Percentiles rank a stretch among this genome's conserved stretches.
phyloP scores from a whole-genome alignment of 768 basidiomycete genomes.

The Brasilioporus rufonigricans region DNA sequence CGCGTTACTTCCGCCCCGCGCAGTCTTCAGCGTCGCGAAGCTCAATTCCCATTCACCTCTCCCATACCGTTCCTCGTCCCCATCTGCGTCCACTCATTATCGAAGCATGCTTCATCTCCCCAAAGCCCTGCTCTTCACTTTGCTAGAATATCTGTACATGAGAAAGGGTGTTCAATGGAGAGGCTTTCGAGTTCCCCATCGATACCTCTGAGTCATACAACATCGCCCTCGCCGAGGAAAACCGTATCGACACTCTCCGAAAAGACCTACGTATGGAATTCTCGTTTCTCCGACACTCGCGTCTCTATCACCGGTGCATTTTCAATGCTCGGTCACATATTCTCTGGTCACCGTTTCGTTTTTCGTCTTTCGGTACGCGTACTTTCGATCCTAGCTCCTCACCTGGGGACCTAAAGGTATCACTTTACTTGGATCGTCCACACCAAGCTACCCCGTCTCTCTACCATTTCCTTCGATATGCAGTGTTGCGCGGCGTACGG shows the following conservation, averaged over 20 bases:
- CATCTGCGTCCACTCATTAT: slow-evolving; percentile 42
- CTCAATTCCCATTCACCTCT: slow-evolving; percentile 45
- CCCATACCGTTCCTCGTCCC: slow-evolving; percentile 44
- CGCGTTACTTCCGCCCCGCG: slow-evolving; percentile 76
- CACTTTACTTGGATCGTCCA: too few species aligned
- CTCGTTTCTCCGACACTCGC: slow-evolving; percentile 87
- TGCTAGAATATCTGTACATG: slow-evolving; percentile 94
- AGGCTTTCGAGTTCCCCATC: slow-evolving; percentile 84
- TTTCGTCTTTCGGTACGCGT: too few species aligned
- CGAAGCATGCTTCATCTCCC: slow-evolving; percentile 57
- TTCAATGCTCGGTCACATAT: slow-evolving; percentile 57
- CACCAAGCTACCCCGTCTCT: slow-evolving; percentile 92
- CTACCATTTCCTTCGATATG: slow-evolving; percentile 71
- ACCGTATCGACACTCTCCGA: slow-evolving; percentile 77
- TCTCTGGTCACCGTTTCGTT: slow-evolving; percentile 94
- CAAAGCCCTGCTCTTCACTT: slow-evolving; percentile 81
- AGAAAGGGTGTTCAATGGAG: slow-evolving; percentile 85
- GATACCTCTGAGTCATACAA: slow-evolving; percentile 49
- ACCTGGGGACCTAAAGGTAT: too few species aligned
- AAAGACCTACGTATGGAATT: slow-evolving; percentile 98
- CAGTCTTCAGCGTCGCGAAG: slow-evolving; percentile 63
- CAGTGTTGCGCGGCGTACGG: slow-evolving; percentile 44
- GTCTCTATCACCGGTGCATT: slow-evolving; percentile 74
- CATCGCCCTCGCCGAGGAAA: slow-evolving; percentile 49
- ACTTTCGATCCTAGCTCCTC: too few species aligned